Conservation (phyloP, 2,329 filamentous ascomycete species). For the Aspergillus spinulosporus region DNA sequence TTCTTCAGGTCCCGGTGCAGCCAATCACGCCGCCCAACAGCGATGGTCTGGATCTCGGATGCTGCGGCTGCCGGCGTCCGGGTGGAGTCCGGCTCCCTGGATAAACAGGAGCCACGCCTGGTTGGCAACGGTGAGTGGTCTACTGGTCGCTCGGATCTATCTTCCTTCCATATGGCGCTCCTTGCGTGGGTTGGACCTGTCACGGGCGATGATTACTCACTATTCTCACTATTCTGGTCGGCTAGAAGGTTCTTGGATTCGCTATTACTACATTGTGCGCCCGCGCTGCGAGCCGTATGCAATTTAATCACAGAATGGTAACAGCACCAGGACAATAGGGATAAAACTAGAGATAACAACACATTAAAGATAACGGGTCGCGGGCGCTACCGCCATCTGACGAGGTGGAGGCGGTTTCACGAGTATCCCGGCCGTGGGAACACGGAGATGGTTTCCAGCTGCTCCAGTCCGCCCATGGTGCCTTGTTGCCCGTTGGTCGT, state of each 20-base stretch:
- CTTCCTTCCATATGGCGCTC: slow-evolving; percentile 13
- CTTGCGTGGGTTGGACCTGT: slow-evolving; percentile 15
- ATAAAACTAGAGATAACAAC: background rate
- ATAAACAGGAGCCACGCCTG: background rate
- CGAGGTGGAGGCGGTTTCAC: background rate
- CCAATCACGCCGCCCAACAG: slow-evolving; percentile 1
- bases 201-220: slow-evolving; percentile 1
- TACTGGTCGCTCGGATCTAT: slow-evolving; percentile 10
- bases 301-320: slow-evolving; percentile 10
- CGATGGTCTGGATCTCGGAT: slow-evolving; percentile 21
- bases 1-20: background rate
- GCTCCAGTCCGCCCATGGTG: slow-evolving; percentile 74
- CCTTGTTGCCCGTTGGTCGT: slow-evolving; percentile 67
- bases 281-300: slow-evolving; percentile 23
- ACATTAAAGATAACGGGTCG: background rate
- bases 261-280: slow-evolving; percentile 19
- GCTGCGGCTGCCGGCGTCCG: slow-evolving; percentile 22
- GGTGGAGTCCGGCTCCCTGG: slow-evolving; percentile 15
- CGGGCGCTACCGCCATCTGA: background rate
- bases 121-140: too few relatives aligned
- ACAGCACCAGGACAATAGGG: slow-evolving; percentile 7
- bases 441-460: slow-evolving; percentile 74
- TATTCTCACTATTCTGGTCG: too few relatives aligned
- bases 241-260: slow-evolving; percentile 7
- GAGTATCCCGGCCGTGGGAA: slow-evolving; percentile 74